Evolutionary conservation across 768 basidiomycete species (phyloP).

Genomic region (Termitomyces sp.): DNA sequence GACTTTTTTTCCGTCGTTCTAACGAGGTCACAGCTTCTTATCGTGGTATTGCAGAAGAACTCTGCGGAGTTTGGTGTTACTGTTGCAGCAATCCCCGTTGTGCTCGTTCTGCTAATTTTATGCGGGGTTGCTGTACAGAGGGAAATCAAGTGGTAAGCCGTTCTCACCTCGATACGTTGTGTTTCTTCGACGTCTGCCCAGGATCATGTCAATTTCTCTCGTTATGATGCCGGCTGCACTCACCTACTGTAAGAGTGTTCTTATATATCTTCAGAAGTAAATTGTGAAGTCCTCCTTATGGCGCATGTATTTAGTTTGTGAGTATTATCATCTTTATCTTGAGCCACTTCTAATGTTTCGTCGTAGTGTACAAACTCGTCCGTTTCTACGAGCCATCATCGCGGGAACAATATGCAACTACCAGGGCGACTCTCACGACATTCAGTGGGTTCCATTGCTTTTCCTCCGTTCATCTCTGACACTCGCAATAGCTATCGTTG

Average conservation of each 20-base stretch:
- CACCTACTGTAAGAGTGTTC: slow-evolving; percentile 61
- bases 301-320: slow-evolving; percentile 28
- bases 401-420: slow-evolving; percentile 52
- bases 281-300: not conserved
- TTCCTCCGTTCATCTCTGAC: not conserved
- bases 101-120: slow-evolving; percentile 57
- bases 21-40: slow-evolving; percentile 55
- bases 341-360: not conserved
- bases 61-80: slow-evolving; percentile 80
- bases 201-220: slow-evolving; percentile 71
- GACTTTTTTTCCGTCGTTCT: not conserved
- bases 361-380: slow-evolving; percentile 75
- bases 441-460: slow-evolving; percentile 53
- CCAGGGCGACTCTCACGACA: slow-evolving; percentile 70
- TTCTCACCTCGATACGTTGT: not conserved
- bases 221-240: slow-evolving; percentile 72
- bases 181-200: slow-evolving; percentile 14
- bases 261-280: not conserved
- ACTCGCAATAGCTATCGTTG: slow-evolving; percentile 52
- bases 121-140: slow-evolving; percentile 70
- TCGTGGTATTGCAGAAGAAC: slow-evolving; percentile 58
- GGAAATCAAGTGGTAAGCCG: slow-evolving; percentile 69
- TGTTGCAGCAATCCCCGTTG: slow-evolving; percentile 77
- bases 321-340: slow-evolving; percentile 12
- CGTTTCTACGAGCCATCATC: slow-evolving; percentile 71